These are phyloP conservation scores for Myriosclerotinia duriaeana DNA, from an alignment of 2,329 filamentous ascomycete genomes.

Conservation along the genomic window DNA sequence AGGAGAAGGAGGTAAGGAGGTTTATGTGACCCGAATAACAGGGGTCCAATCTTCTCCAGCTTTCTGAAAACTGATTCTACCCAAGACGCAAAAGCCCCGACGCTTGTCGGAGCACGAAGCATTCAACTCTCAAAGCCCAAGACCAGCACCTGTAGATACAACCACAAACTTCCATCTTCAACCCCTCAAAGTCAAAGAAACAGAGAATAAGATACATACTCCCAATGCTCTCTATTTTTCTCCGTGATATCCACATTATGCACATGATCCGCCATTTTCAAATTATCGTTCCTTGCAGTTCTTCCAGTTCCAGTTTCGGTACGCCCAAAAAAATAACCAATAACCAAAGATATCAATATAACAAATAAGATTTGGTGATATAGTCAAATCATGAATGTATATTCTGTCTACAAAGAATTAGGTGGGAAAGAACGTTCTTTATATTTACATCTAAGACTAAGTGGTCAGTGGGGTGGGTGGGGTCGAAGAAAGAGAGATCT, in stretches of 20 bases:
- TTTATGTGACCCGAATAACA: not conserved
- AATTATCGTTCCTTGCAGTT: too few species aligned
- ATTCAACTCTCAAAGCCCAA: not conserved
- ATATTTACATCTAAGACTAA: not conserved
- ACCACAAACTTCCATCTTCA: not conserved
- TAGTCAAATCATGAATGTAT: not conserved
- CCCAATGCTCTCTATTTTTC: conserved; percentile 44
- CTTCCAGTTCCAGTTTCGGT: not conserved
- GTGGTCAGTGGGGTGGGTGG: not conserved
- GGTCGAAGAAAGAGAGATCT: conserved; percentile 17
- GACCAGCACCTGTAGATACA: not conserved
- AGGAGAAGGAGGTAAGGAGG: not conserved
- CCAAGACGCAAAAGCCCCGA: not conserved
- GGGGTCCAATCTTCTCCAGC: too few species aligned
- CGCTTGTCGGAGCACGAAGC: not conserved
- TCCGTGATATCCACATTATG: conserved; percentile 38
- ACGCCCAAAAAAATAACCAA: not conserved
- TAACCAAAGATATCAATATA: not conserved
- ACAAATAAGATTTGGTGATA: not conserved
- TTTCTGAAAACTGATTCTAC: too few species aligned
- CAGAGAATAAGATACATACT: conserved; percentile 41
- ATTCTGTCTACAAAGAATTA: not conserved
- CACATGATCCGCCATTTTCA: conserved; percentile 1
- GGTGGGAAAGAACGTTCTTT: not conserved
- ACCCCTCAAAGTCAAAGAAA: not conserved